These are phyloP conservation scores for Cordyceps fumosorosea DNA, from an alignment of 2,329 filamentous ascomycete genomes.

Conservation along the genomic window DNA sequence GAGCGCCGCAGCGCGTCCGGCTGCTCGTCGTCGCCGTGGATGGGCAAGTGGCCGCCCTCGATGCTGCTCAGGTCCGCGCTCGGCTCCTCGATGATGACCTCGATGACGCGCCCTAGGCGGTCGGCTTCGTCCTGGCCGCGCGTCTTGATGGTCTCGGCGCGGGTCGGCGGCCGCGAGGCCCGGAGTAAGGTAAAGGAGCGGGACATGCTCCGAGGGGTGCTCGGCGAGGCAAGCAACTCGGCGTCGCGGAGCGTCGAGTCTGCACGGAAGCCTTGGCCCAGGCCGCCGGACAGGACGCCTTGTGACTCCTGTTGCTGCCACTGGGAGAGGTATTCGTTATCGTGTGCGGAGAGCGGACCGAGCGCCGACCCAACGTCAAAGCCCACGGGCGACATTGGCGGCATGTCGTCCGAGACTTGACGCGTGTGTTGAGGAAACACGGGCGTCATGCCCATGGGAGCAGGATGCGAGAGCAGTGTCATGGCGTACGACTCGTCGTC, in stretches of 20 bases:
- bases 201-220: constrained; percentile 29
- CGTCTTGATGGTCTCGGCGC: constrained; percentile 38
- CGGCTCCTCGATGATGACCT: constrained; percentile 45
- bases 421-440: constrained; percentile 21
- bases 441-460: constrained; percentile 31
- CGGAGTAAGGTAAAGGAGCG: constrained; percentile 35
- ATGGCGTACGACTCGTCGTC: constrained; percentile 37
- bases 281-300: constrained; percentile 50
- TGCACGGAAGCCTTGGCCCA: constrained; percentile 47
- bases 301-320: constrained; percentile 47
- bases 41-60: constrained; percentile 32
- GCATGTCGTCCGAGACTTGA: constrained; percentile 16
- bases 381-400: constrained; percentile 23
- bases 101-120: constrained; percentile 51
- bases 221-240: constrained; percentile 39
- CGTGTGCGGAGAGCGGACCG: constrained; percentile 38
- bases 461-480: constrained; percentile 35
- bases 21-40: constrained; percentile 16
- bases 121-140: constrained; percentile 54
- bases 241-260: constrained; percentile 41
- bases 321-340: constrained; percentile 37
- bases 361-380: constrained; percentile 41
- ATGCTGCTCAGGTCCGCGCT: constrained; percentile 47
- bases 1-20: constrained; percentile 28
- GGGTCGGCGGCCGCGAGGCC: constrained; percentile 20